Evolutionary conservation across 768 basidiomycete genomes (phyloP), one percentile per base, ranked within the genome.

Genomic region (Serendipita sp.): DNA sequence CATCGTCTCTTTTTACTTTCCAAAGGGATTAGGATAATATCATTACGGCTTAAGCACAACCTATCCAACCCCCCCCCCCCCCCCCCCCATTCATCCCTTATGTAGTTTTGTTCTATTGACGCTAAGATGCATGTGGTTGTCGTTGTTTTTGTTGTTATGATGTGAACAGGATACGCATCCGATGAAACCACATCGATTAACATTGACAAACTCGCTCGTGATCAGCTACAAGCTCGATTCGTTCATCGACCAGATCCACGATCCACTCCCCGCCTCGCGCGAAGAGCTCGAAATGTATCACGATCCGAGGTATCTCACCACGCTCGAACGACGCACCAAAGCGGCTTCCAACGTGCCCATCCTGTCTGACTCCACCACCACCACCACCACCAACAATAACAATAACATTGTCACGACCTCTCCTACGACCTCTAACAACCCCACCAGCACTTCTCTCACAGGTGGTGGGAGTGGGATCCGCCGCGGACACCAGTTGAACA

Each of bases 121-220:
- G 61, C 50, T 44, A 45, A 45, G 48, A 65, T 48, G 50, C 45
- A 66, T 62, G 50, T 38, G 61, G n/a, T n/a, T n/a, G n/a, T 43
- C 30, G 42, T 28, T n/a, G n/a, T n/a, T n/a, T n/a, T n/a, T n/a
- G n/a, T n/a, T n/a, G n/a, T n/a, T n/a, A n/a, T n/a, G n/a, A 42
- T 30, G 42, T 60, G 45, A 64, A 44, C 67, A 98, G 95, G 92
- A 96, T 81, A 82, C 87, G 53, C 95, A 99, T 75, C 95, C 95
- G 2, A 99, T 99, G 95, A 96, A 97, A 72, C 95, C 95, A 3
- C 92, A 96, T 68, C 81, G 95, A 26, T 75, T 99, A n/a, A 93
- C 95, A 2, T 73, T 99, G 61, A 98, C 96, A 17, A 99, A 97
- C 67, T 85, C 93, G 1, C 81, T 99, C 51, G 94, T 98, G 13